Conservation (phyloP, 257 asterid genomes). For the Fraxinus americana region DNA sequence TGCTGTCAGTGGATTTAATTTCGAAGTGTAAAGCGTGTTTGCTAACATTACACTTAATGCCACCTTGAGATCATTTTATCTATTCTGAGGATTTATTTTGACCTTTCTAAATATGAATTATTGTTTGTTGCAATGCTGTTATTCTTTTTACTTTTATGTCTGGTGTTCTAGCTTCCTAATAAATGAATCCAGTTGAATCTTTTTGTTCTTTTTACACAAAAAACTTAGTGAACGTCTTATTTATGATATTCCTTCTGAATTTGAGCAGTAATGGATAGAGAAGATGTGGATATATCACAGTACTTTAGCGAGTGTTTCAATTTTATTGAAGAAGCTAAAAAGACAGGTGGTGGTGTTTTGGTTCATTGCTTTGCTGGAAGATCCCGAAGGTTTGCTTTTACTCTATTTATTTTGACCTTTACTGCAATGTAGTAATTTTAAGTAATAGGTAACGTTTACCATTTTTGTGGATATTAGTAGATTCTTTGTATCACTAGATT, state of each 20-base stretch:
- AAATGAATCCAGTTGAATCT: neutral
- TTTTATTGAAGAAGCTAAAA: conserved; percentile 78
- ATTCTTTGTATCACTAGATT: neutral
- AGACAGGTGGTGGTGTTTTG: conserved; percentile 63
- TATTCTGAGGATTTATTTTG: conserved; percentile 1
- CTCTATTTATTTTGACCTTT: neutral
- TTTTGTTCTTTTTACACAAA: conserved; percentile 1
- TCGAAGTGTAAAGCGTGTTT: neutral
- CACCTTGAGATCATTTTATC: neutral
- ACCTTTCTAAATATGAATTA: neutral
- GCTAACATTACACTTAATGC: neutral
- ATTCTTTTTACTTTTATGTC: neutral
- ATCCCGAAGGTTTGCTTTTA: conserved; percentile 70
- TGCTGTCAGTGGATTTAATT: neutral
- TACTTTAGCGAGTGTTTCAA: conserved; percentile 73
- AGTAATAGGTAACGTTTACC: neutral
- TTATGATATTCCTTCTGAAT: conserved; percentile 21
- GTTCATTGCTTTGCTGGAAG: conserved; percentile 89
- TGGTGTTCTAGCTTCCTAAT: neutral
- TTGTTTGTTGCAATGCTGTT: neutral
- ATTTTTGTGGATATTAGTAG: neutral
- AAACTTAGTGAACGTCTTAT: conserved; percentile 6
- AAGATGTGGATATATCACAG: conserved; percentile 45
- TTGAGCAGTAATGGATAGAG: conserved; percentile 70
- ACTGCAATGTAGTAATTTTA: neutral